Conservation (phyloP, 2,329 filamentous ascomycete genomes). For the Diaporthe destruens region DNA sequence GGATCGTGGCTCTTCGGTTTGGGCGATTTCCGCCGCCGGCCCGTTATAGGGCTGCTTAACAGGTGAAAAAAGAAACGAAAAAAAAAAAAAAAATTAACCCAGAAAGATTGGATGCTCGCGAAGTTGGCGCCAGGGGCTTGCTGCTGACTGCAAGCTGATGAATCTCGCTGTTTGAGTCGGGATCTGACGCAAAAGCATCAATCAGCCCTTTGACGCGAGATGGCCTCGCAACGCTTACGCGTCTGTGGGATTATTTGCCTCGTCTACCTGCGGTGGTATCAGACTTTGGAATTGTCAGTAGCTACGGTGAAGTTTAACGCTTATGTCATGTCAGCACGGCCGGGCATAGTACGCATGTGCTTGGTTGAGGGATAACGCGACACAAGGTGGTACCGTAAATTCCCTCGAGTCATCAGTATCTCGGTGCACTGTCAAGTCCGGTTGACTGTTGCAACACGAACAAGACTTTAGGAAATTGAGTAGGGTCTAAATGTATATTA, state of each 20-base stretch:
- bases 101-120: not conserved
- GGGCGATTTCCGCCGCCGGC: not conserved
- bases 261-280: not conserved
- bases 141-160: constrained; percentile 13
- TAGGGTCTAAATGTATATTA: not conserved
- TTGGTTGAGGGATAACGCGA: not conserved
- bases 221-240: constrained; percentile 20
- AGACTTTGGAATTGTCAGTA: not conserved
- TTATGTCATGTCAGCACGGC: constrained; percentile 29
- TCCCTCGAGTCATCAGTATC: not conserved
- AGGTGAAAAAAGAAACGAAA: not conserved
- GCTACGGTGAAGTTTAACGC: constrained; percentile 9
- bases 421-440: not conserved
- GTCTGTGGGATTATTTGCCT: not conserved
- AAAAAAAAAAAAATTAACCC: constrained; percentile 1
- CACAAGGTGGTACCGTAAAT: not conserved
- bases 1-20: constrained; percentile 7
- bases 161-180: not conserved
- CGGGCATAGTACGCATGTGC: constrained; percentile 2
- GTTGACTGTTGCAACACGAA: not conserved
- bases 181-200: not conserved
- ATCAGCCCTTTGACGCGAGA: not conserved
- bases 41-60: not conserved
- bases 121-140: not conserved
- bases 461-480: no score